Conservation (phyloP, 345 rosid species). For the Bretschneidera sinensis region DNA sequence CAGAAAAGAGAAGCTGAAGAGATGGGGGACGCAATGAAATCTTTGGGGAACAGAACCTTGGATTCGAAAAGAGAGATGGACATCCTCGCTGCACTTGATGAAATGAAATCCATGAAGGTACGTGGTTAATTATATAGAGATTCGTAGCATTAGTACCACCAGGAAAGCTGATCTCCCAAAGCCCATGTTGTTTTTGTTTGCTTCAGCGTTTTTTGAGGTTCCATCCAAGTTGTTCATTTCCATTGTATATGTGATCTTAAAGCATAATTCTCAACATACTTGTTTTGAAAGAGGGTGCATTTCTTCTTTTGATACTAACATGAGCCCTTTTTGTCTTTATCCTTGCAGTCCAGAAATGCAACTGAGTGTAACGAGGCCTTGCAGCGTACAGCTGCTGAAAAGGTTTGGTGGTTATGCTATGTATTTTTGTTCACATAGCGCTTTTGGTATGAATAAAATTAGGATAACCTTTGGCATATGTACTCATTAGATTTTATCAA, state of each 20-base stretch:
- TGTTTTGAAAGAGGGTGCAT: not conserved
- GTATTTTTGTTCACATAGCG: conserved; percentile 7
- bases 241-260: not conserved
- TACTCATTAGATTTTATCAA: too few species aligned
- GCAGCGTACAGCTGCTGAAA: conserved; percentile 58
- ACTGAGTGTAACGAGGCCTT: conserved; percentile 78
- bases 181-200: not conserved
- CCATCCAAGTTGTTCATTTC: not conserved
- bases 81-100: conserved; percentile 89
- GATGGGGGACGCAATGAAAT: conserved; percentile 95
- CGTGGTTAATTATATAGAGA: not conserved
- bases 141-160: not conserved
- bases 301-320: not conserved
- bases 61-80: conserved; percentile 97
- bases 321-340: conserved; percentile 1
- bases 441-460: not conserved
- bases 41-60: conserved; percentile 80
- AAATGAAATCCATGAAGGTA: conserved; percentile 87
- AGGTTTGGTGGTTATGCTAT: conserved; percentile 37
- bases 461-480: too few species aligned
- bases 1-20: conserved; percentile 74
- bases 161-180: not conserved
- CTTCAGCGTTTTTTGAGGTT: not conserved
- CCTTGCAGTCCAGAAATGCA: conserved; percentile 81
- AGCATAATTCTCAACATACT: not conserved